phyloP scores from a whole-genome alignment of 208 protist species.

The Trypanosoma brucei region DNA sequence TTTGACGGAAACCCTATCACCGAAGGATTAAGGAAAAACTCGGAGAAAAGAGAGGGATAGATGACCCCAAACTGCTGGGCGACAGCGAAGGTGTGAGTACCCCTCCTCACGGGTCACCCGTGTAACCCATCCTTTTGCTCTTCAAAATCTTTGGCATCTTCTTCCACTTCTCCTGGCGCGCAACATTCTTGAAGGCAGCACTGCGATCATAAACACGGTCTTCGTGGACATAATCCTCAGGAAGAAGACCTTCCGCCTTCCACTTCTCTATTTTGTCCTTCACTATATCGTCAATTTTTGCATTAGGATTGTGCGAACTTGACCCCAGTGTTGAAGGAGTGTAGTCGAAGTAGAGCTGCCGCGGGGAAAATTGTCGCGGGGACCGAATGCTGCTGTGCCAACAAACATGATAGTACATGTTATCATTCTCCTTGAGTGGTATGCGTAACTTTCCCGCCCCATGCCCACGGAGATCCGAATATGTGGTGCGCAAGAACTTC shows the following conservation, averaged over 20 bases:
- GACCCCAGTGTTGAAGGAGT: constrained; percentile 54
- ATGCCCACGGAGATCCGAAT: constrained; percentile 79
- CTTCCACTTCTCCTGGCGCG: constrained; percentile 84
- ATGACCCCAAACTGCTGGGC: too few species aligned
- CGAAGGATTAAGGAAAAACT: too few species aligned
- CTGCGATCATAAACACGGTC: constrained; percentile 79
- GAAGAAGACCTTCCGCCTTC: constrained; percentile 84
- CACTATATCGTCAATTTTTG: constrained; percentile 87
- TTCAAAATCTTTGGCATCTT: constrained; percentile 70
- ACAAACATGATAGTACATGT: constrained; percentile 87
- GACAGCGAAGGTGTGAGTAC: neutral
- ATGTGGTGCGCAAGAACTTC: constrained; percentile 81
- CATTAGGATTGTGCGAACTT: constrained; percentile 53
- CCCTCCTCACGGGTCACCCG: constrained; percentile 44
- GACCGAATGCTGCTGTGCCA: constrained; percentile 81
- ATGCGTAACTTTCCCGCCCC: constrained; percentile 72
- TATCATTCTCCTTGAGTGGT: constrained; percentile 80
- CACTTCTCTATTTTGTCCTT: constrained; percentile 91
- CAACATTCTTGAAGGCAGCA: constrained; percentile 73
- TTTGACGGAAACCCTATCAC: too few species aligned
- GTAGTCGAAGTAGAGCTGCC: constrained; percentile 90
- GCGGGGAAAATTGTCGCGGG: constrained; percentile 79
- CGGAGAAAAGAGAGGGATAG: too few species aligned
- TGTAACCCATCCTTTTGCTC: constrained; percentile 76
- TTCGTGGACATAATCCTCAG: constrained; percentile 85